A percentile compares a stretch with the other conserved stretches of the same genome.
These are phyloP conservation scores for Leccinum holopus DNA, from an alignment of 1,284 basidiomycete genomes.

Conservation along the genomic window DNA sequence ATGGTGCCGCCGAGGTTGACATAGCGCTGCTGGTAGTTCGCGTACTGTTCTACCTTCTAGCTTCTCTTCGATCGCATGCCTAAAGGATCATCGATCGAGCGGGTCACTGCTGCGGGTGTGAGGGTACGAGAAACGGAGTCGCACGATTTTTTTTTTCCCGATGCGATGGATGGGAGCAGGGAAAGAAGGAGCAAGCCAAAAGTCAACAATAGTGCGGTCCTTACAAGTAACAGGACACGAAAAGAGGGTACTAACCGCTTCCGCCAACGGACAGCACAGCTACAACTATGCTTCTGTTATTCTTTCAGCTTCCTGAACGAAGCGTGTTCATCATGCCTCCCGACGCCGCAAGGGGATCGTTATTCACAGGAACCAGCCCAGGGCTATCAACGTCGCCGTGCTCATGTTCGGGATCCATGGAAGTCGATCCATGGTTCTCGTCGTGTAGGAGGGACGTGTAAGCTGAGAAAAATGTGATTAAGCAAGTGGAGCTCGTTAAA, in stretches of 20 bases:
- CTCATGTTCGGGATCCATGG: constrained; percentile 33
- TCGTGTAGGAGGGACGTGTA: constrained; percentile 78
- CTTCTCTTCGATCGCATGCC: no score
- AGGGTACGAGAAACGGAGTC: no score
- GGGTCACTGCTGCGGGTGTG: no score
- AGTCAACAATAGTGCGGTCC: no score
- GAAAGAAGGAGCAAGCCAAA: no score
- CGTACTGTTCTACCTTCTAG: no score
- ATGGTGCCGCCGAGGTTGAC: no score
- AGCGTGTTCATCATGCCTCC: constrained; percentile 32
- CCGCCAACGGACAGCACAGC: constrained; percentile 94
- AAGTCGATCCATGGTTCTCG: constrained; percentile 37
- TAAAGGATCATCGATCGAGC: no score
- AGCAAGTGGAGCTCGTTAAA: neutral
- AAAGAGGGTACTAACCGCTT: constrained; percentile 64
- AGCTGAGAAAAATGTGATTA: constrained; percentile 44
- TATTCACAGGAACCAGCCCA: neutral
- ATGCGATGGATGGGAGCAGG: no score
- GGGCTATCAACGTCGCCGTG: constrained; percentile 12
- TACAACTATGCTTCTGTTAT: constrained; percentile 94
- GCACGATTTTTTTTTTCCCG: no score
- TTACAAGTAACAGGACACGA: no score
- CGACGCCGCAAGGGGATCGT: constrained; percentile 19
- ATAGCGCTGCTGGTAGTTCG: no score
- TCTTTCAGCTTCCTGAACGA: constrained; percentile 91